These are phyloP conservation scores for Populus alba DNA, from an alignment of 345 rosid species.

Conservation along the genomic window DNA sequence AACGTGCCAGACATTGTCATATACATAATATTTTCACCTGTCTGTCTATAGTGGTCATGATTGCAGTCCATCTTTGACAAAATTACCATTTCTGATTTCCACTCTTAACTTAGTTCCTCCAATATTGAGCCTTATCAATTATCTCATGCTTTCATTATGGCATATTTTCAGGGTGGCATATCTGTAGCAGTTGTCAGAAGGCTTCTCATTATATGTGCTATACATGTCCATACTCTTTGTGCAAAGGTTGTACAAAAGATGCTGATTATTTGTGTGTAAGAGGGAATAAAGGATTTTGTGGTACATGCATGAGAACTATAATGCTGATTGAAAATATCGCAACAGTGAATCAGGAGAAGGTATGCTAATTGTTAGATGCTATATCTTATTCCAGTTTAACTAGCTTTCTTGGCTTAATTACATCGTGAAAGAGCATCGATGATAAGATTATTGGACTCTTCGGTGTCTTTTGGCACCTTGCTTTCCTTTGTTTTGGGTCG, in stretches of 20 bases:
- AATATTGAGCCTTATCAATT: background rate
- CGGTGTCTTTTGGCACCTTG: background rate
- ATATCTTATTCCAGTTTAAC: background rate
- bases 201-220: constrained; percentile 86
- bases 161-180: constrained; percentile 85
- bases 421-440: constrained; percentile 3
- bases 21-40: background rate
- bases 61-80: background rate
- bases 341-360: constrained; percentile 56
- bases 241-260: constrained; percentile 85
- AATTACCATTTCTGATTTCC: background rate
- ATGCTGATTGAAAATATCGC: constrained; percentile 76
- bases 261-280: constrained; percentile 79
- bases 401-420: background rate
- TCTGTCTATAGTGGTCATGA: background rate
- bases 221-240: constrained; percentile 90
- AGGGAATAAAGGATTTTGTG: constrained; percentile 89
- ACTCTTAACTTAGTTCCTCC: background rate
- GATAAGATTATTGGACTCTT: background rate
- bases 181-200: constrained; percentile 80
- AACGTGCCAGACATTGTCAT: too few relatives aligned
- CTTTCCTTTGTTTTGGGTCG: background rate
- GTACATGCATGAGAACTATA: constrained; percentile 79
- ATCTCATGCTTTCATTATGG: background rate
- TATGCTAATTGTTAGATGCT: constrained; percentile 27